Evolutionary conservation across 306 rosid genomes (phyloP).

Genomic region (Alnus rubra): DNA sequence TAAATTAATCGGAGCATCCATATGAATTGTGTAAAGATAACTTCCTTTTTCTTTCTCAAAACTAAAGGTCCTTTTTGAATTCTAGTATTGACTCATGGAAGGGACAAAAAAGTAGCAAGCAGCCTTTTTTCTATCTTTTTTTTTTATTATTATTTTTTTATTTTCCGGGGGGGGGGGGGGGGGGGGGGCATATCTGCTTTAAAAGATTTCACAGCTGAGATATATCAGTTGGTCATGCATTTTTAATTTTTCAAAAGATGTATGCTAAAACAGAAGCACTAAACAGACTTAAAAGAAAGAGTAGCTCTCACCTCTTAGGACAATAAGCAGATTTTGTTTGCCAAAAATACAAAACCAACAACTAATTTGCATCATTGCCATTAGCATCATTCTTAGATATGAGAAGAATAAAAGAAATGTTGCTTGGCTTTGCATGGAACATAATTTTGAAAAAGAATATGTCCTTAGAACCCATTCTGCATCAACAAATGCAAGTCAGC

Average conservation of each 20-base stretch:
- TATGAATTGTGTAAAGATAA: background rate
- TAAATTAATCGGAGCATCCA: background rate
- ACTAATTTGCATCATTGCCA: too few species aligned
- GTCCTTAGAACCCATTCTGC: constrained; percentile 17
- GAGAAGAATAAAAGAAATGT: too few species aligned
- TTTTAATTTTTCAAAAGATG: background rate
- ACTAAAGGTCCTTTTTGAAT: background rate
- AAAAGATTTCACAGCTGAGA: too few species aligned
- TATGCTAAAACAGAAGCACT: too few species aligned
- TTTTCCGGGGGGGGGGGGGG: too few species aligned
- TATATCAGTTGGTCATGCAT: background rate
- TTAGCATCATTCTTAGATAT: too few species aligned
- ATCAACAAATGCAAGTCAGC: constrained; percentile 2
- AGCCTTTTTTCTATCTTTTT: background rate
- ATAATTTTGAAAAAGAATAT: constrained; percentile 15
- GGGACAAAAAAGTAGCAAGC: background rate
- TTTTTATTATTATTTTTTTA: too few species aligned
- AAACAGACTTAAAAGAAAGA: too few species aligned
- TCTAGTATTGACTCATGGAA: background rate
- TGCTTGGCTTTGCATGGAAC: background rate
- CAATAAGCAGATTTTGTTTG: too few species aligned
- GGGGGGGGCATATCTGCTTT: too few species aligned
- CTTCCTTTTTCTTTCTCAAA: background rate
- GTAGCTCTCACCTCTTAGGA: too few species aligned
- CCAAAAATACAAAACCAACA: too few species aligned